phyloP scores from a whole-genome alignment of 2,329 filamentous ascomycete species.

The Dactylellina leptospora region DNA sequence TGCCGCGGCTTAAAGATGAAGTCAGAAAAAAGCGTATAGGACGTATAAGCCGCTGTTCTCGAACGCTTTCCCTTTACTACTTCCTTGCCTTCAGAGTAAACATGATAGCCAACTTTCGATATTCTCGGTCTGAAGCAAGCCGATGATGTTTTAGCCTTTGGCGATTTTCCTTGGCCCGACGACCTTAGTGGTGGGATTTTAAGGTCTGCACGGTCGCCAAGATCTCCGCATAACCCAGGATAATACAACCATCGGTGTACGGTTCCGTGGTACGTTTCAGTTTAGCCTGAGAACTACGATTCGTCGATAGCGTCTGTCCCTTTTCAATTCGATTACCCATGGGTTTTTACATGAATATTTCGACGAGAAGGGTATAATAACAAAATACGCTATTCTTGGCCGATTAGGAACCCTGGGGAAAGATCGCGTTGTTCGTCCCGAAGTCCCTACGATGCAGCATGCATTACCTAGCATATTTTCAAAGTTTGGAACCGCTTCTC shows the following conservation, averaged over 20 bases:
- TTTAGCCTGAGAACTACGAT: conserved; percentile 13
- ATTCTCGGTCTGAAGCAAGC: not conserved
- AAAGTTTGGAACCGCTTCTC: conserved; percentile 29
- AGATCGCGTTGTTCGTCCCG: conserved; percentile 33
- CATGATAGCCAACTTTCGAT: too few species aligned
- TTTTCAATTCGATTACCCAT: not conserved
- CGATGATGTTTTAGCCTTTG: conserved; percentile 5
- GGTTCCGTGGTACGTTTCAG: conserved; percentile 28
- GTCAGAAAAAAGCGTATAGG: too few species aligned
- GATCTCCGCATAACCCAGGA: conserved; percentile 9
- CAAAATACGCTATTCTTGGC: too few species aligned
- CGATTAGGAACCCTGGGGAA: conserved; percentile 2
- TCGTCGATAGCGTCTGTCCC: not conserved
- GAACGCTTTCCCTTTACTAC: too few species aligned
- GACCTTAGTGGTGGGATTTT: conserved; percentile 32
- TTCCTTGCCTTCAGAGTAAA: too few species aligned
- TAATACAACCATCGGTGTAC: not conserved
- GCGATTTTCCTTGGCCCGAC: conserved; percentile 12
- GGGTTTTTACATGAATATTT: not conserved
- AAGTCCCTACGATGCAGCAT: conserved; percentile 17
- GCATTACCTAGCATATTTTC: not conserved
- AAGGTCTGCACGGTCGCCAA: conserved; percentile 13
- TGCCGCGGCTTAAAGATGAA: too few species aligned
- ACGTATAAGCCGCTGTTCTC: too few species aligned
- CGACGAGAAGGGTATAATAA: too few species aligned